Conservation (phyloP, 2,329 filamentous ascomycete species). For the Ascochyta pisi region DNA sequence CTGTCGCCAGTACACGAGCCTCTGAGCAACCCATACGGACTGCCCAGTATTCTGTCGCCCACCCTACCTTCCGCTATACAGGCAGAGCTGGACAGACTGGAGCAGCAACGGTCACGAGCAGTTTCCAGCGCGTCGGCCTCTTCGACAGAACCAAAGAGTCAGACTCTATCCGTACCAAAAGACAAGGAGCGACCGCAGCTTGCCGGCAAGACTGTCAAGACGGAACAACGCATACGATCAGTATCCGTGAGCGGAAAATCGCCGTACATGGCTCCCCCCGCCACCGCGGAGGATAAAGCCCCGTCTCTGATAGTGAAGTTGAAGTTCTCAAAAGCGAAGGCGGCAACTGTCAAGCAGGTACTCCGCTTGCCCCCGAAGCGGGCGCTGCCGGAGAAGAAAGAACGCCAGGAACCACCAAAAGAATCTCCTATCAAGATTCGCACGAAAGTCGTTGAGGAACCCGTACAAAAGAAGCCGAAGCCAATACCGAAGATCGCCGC, state of each 20-base stretch:
- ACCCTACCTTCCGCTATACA: slow-evolving; percentile 64
- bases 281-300: slow-evolving; percentile 18
- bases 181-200: slow-evolving; percentile 23
- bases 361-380: slow-evolving; percentile 44
- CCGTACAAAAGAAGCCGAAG: slow-evolving; percentile 38
- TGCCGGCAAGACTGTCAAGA: slow-evolving; percentile 29
- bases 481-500: slow-evolving; percentile 34
- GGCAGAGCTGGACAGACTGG: slow-evolving; percentile 57
- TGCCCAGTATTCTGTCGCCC: slow-evolving; percentile 64
- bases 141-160: slow-evolving; percentile 42
- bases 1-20: slow-evolving; percentile 52
- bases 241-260: slow-evolving; percentile 38
- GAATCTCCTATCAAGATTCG: slow-evolving; percentile 25
- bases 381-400: slow-evolving; percentile 32
- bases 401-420: slow-evolving; percentile 33
- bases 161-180: slow-evolving; percentile 32
- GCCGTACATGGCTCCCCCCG: slow-evolving; percentile 24
- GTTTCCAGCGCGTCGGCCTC: slow-evolving; percentile 46
- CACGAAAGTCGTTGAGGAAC: slow-evolving; percentile 22
- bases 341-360: slow-evolving; percentile 53
- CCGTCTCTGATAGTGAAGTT: slow-evolving; percentile 55
- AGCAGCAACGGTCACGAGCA: slow-evolving; percentile 45
- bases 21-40: slow-evolving; percentile 48
- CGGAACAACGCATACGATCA: slow-evolving; percentile 32
- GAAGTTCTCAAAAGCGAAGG: slow-evolving; percentile 59